These are phyloP conservation scores for Populus alba DNA, from an alignment of 345 rosid species.

Conservation along the genomic window DNA sequence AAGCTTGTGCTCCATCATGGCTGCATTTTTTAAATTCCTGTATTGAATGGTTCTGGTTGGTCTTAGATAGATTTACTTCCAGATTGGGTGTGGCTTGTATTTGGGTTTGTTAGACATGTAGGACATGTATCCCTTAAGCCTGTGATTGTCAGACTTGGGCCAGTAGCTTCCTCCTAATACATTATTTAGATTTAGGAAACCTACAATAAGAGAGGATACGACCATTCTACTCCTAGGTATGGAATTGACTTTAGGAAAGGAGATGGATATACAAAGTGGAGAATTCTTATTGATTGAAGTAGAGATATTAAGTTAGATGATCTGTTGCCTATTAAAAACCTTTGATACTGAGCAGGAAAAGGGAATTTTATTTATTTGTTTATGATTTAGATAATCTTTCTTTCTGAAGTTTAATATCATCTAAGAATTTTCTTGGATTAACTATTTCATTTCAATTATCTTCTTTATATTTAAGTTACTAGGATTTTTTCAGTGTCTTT, in stretches of 20 bases:
- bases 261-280: background rate
- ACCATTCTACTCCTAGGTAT: background rate
- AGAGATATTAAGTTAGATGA: background rate
- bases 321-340: background rate
- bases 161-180: background rate
- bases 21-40: background rate
- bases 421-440: background rate
- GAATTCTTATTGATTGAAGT: background rate
- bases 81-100: background rate
- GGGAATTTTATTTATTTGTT: background rate
- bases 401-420: background rate
- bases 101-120: background rate
- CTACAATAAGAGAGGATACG: background rate
- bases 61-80: background rate
- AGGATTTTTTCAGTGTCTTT: background rate
- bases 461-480: background rate
- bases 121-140: background rate
- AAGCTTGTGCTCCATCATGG: background rate
- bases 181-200: background rate
- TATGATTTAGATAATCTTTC: no score
- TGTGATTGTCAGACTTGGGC: background rate
- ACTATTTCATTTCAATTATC: no score
- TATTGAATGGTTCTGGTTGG: background rate
- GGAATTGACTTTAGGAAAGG: background rate
- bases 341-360: background rate